These are phyloP conservation scores for Saccharomycopsis oosterbeekiorum DNA, from an alignment of 805 yeast species.

Conservation along the genomic window DNA sequence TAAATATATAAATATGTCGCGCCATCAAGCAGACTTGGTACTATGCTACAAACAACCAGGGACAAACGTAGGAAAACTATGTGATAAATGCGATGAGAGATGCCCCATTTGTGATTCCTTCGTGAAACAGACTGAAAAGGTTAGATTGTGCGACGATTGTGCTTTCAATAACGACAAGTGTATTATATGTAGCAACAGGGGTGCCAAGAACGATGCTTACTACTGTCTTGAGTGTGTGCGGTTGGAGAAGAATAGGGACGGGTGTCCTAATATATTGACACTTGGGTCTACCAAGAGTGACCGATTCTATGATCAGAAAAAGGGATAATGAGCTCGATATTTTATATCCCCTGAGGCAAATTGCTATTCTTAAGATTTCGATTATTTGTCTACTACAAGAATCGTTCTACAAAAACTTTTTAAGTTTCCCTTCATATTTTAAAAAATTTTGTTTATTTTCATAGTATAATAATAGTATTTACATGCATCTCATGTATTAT, in stretches of 20 bases:
- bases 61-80: constrained; percentile 53
- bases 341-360: no score
- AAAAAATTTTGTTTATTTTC: no score
- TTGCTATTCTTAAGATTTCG: no score
- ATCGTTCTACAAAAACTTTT: no score
- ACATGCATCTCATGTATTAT: no score
- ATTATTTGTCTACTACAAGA: no score
- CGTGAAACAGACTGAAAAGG: constrained; percentile 60
- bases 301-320: constrained; percentile 48
- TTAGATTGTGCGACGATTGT: constrained; percentile 76
- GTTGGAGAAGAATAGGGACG: constrained; percentile 75
- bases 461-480: no score
- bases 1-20: constrained; percentile 47
- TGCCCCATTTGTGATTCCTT: constrained; percentile 87
- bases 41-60: constrained; percentile 87
- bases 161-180: constrained; percentile 69
- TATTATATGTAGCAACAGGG: constrained; percentile 55
- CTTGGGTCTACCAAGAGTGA: constrained; percentile 71
- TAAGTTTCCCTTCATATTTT: no score
- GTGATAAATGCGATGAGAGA: constrained; percentile 82
- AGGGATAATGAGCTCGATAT: constrained; percentile 7
- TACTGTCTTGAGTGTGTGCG: constrained; percentile 82
- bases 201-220: constrained; percentile 43
- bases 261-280: constrained; percentile 80
- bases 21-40: constrained; percentile 78